These are phyloP conservation scores for Rhodotorula mucilaginosa DNA, from an alignment of 1,284 basidiomycete genomes.

Conservation along the genomic window DNA sequence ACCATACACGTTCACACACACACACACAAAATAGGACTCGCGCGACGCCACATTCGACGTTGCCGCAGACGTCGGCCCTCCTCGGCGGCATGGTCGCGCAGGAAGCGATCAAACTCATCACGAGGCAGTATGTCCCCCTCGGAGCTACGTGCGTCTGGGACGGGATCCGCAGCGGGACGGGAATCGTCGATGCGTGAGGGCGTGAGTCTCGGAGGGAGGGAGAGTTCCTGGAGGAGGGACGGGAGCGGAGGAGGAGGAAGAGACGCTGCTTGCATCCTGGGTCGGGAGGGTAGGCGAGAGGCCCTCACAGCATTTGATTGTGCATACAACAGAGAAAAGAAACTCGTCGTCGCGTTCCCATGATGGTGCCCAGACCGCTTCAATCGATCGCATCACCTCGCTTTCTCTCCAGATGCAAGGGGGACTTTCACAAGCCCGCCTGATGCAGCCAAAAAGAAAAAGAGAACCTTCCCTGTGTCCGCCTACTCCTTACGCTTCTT, in stretches of 20 bases:
- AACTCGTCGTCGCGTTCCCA: too few species aligned
- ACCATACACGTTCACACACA: too few species aligned
- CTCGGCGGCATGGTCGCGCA: conserved; percentile 94
- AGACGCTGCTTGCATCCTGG: too few species aligned
- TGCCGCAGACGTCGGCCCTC: conserved; percentile 90
- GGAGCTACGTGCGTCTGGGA: conserved; percentile 78
- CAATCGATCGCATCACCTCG: too few species aligned
- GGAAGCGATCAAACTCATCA: conserved; percentile 95
- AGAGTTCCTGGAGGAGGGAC: background rate
- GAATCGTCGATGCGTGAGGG: conserved; percentile 18
- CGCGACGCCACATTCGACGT: conserved; percentile 54
- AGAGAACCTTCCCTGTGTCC: too few species aligned
- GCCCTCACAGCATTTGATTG: too few species aligned
- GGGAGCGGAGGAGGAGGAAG: background rate
- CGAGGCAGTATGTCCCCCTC: conserved; percentile 90
- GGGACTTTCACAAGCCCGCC: too few species aligned
- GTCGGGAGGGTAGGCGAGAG: too few species aligned
- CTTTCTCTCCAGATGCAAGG: too few species aligned
- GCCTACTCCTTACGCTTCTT: conserved; percentile 12
- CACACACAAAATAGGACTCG: conserved; percentile 4
- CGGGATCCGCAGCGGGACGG: conserved; percentile 57
- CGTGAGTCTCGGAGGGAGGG: background rate
- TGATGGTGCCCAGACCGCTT: too few species aligned
- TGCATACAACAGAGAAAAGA: too few species aligned
- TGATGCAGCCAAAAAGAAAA: too few species aligned